A percentile compares a stretch with the other conserved stretches of the same genome.
Evolutionary conservation across 2,329 filamentous ascomycete genomes (phyloP).

Genomic region (Pseudogymnoascus sp.): DNA sequence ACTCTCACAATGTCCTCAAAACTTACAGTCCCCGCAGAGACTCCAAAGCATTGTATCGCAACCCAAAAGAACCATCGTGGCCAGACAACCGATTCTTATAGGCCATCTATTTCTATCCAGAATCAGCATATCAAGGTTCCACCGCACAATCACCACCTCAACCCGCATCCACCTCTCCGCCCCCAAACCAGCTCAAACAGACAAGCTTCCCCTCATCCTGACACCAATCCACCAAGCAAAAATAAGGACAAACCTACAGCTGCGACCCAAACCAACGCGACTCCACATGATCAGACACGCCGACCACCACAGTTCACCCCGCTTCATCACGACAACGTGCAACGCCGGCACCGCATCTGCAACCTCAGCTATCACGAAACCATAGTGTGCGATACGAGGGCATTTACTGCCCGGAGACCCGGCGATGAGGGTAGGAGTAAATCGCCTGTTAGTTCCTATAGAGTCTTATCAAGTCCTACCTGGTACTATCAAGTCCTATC

Average conservation of each 20-base stretch:
- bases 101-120: background rate
- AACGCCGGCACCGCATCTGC: background rate
- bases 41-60: background rate
- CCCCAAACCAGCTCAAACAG: background rate
- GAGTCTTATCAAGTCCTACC: background rate
- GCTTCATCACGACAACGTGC: background rate
- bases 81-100: background rate
- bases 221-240: background rate
- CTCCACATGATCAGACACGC: background rate
- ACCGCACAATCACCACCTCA: background rate
- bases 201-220: background rate
- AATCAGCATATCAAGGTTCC: background rate
- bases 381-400: background rate
- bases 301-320: background rate
- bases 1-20: background rate
- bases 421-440: background rate
- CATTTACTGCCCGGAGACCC: background rate
- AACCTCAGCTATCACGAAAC: background rate
- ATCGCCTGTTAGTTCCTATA: background rate
- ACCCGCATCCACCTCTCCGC: background rate
- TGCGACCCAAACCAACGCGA: background rate
- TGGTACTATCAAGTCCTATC: background rate
- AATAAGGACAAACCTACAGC: background rate
- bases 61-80: background rate
- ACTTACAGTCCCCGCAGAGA: background rate